A percentile compares a stretch with the other conserved stretches of the same genome.
Conservation (phyloP, 306 rosid species). For the Dryas alaskensis region DNA sequence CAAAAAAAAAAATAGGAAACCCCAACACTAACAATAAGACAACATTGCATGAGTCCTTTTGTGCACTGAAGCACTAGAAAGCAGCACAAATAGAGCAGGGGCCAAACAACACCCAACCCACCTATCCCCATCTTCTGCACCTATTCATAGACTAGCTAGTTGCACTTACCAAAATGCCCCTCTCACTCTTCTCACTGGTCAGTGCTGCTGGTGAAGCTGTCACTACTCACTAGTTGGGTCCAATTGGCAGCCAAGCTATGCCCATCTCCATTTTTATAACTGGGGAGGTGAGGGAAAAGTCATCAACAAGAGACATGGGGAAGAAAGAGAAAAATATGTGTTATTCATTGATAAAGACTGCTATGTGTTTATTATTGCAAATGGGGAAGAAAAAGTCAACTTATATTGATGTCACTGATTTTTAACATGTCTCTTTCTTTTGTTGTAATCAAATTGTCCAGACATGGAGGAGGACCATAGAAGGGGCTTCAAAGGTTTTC, state of each 20-base stretch:
- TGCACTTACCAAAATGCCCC: not conserved
- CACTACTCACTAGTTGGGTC: constrained; percentile 1
- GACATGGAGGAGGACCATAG: constrained; percentile 83
- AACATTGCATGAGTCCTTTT: not conserved
- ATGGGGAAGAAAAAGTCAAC: constrained; percentile 13
- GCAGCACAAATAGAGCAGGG: not conserved
- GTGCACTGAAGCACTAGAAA: not conserved
- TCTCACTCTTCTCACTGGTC: not conserved
- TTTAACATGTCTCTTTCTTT: not conserved
- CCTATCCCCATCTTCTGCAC: no score
- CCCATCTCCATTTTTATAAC: not conserved
- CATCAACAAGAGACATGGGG: not conserved
- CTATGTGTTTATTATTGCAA: constrained; percentile 9
- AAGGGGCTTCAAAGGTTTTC: constrained; percentile 80
- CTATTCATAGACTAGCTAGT: not conserved
- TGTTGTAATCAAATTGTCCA: constrained; percentile 23
- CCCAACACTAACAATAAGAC: not conserved
- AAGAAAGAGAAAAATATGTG: not conserved
- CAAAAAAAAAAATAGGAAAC: no score
- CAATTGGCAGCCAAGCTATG: not conserved
- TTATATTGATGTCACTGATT: constrained; percentile 14
- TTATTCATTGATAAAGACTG: not conserved
- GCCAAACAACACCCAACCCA: not conserved
- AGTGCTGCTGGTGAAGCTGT: constrained; percentile 1
- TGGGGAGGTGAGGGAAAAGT: not conserved